These are phyloP conservation scores for Eutypella sp. DNA, from an alignment of 2,329 filamentous ascomycete genomes.

Conservation along the genomic window DNA sequence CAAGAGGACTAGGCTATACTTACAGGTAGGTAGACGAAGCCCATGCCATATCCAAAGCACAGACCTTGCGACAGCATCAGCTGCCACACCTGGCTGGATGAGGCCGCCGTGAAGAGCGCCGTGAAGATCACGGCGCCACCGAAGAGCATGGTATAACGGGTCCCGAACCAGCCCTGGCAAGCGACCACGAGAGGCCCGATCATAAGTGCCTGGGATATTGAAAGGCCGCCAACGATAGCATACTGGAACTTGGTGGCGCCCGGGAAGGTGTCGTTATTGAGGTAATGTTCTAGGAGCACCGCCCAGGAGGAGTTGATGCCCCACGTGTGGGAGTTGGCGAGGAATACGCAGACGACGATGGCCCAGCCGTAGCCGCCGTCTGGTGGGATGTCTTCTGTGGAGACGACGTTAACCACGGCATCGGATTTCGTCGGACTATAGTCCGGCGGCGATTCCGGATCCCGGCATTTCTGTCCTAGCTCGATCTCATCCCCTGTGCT, in stretches of 20 bases:
- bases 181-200: slow-evolving; percentile 35
- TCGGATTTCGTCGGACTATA: neutral
- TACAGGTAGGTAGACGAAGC: slow-evolving; percentile 52
- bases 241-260: slow-evolving; percentile 49
- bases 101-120: slow-evolving; percentile 48
- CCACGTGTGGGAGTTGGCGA: slow-evolving; percentile 35
- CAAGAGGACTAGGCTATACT: slow-evolving; percentile 33
- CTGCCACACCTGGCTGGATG: slow-evolving; percentile 52
- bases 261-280: slow-evolving; percentile 44
- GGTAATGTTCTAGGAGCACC: slow-evolving; percentile 39
- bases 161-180: slow-evolving; percentile 25
- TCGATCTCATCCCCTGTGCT: neutral
- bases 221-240: slow-evolving; percentile 55
- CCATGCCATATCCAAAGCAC: slow-evolving; percentile 57
- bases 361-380: slow-evolving; percentile 56
- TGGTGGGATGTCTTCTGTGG: slow-evolving; percentile 24
- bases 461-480: neutral
- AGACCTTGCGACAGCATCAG: slow-evolving; percentile 56
- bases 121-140: slow-evolving; percentile 47
- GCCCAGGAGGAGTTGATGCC: slow-evolving; percentile 32
- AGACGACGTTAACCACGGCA: neutral
- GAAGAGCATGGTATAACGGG: slow-evolving; percentile 38
- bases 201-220: slow-evolving; percentile 38
- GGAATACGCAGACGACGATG: slow-evolving; percentile 30
- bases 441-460: neutral